These are phyloP conservation scores for Kluyveromyces sp. DNA, from an alignment of 1,139 yeast species.

Conservation along the genomic window DNA sequence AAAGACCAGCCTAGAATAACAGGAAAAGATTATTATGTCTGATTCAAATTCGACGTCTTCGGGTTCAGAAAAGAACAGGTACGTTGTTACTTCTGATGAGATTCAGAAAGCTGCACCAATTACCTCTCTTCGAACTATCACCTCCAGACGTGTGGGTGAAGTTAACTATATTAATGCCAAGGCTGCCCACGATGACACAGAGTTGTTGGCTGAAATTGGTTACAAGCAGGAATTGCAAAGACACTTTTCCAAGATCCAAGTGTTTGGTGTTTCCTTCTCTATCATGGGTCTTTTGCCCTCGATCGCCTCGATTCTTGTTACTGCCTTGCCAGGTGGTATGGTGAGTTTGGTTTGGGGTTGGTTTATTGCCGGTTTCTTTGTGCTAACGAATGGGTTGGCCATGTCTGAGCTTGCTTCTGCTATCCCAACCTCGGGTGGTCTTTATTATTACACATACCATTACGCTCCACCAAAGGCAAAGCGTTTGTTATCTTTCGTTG, in stretches of 20 bases:
- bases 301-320: constrained; percentile 34
- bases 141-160: constrained; percentile 7
- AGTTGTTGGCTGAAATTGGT: constrained; percentile 46
- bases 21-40: too few relatives aligned
- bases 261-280: constrained; percentile 44
- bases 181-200: constrained; percentile 33
- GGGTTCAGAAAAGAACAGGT: background rate
- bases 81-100: background rate
- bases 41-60: background rate
- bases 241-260: constrained; percentile 41
- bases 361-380: constrained; percentile 53
- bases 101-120: background rate
- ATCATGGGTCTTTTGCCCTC: constrained; percentile 48
- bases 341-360: constrained; percentile 66
- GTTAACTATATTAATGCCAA: constrained; percentile 8
- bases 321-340: constrained; percentile 44
- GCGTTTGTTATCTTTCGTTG: constrained; percentile 44
- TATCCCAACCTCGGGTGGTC: constrained; percentile 69
- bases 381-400: constrained; percentile 51
- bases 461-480: constrained; percentile 44
- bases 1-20: too few relatives aligned
- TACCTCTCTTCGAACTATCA: constrained; percentile 6
- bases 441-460: constrained; percentile 53
- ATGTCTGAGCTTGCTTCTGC: constrained; percentile 61
- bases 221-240: constrained; percentile 44